Conservation (phyloP, 345 rosid genomes). For the Salix udensis region DNA sequence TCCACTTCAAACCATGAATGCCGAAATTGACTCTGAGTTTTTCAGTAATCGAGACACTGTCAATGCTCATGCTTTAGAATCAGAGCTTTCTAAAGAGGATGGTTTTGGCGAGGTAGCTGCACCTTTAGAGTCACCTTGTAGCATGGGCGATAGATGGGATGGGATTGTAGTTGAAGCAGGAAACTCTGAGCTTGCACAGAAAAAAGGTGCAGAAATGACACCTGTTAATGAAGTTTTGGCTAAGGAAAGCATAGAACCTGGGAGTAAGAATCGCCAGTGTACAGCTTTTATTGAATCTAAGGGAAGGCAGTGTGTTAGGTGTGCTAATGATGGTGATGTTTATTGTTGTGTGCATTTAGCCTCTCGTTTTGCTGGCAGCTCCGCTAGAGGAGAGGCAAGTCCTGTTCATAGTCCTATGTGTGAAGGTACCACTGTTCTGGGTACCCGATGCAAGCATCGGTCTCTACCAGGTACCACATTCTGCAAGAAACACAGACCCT, state of each 20-base stretch:
- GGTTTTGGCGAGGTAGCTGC: constrained; percentile 29
- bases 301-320: constrained; percentile 96
- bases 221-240: constrained; percentile 32
- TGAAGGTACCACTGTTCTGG: constrained; percentile 92
- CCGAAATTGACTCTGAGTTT: constrained; percentile 54
- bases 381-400: constrained; percentile 51
- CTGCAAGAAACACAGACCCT: constrained; percentile 91
- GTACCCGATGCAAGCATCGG: constrained; percentile 91
- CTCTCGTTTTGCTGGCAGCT: constrained; percentile 73
- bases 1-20: constrained; percentile 37
- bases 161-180: constrained; percentile 61
- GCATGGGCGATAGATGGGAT: constrained; percentile 65
- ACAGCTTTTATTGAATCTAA: constrained; percentile 86
- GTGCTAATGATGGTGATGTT: constrained; percentile 96
- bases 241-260: constrained; percentile 47
- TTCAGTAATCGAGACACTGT: constrained; percentile 44
- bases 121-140: constrained; percentile 34
- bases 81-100: constrained; percentile 31
- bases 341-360: constrained; percentile 98
- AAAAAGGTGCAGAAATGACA: constrained; percentile 31
- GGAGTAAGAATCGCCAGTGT: constrained; percentile 77
- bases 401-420: constrained; percentile 65
- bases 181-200: constrained; percentile 30
- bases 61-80: constrained; percentile 28
- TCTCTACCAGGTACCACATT: constrained; percentile 70